Base-by-base conservation (phyloP, 495 filamentous ascomycete genomes). In the Podospora appendiculata region DNA sequence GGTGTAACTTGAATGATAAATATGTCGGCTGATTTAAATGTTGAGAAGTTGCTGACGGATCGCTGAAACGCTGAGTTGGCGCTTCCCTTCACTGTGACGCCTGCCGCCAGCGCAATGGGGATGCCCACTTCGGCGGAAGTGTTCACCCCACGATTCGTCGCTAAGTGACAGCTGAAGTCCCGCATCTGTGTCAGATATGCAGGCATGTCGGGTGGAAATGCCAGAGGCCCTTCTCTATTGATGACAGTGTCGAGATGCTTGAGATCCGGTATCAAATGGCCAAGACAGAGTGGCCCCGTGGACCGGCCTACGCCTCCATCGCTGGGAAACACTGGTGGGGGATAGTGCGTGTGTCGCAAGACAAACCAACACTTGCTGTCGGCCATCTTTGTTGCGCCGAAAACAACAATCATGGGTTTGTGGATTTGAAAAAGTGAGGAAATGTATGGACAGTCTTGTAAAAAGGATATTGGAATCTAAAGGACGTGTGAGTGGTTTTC, bases 1-100 rank as follows among this genome's bases (percentile, higher is more conserved):
- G 34, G 14, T 1, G 16, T 41, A 3, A 46, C 50, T 8, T 53
- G 38, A 10, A 57, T 41, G 7, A 38, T 41, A 25, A 50, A 57
- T 40, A 12, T 44, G 12, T 57, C 55, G 40, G 53, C 4, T 10
- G 35, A 0, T 1, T 32, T 19, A 33, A 52, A 53, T n/a, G 40
- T 25, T 45, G 41, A 52, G 5, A 13, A 33, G 11, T 47, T 8
- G 16, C n/a, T 16, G 12, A 53, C 50, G 13, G 8, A 4, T 16
- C 36, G n/a, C 8, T n/a, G 18, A 19, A 41, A 50, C 11, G 17
- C 19, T n/a, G 25, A 3, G 41, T 18, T 14, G 12, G 41, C 41
- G 41, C 17, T 40, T 11, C 10, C 38, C 3, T 14, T 40, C 2
- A 3, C 38, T 8, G 38, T 40, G 3, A 40, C 8, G 2, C 38